Evolutionary conservation across 805 yeast species (phyloP).

Genomic region (Pichia phayaonensis): DNA sequence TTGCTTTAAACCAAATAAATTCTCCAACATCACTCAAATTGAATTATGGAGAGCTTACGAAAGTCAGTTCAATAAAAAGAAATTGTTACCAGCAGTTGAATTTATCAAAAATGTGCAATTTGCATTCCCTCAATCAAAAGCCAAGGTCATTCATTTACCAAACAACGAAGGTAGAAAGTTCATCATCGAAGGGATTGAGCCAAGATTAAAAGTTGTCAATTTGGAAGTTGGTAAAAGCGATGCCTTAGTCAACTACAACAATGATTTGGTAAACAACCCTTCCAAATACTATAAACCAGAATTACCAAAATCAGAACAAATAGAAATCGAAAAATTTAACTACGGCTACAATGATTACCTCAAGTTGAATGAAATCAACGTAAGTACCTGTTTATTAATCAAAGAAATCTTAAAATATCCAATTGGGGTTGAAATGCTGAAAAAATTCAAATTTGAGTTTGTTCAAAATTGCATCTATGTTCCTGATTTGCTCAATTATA

Average conservation of each 20-base stretch:
- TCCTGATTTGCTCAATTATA: constrained; percentile 27
- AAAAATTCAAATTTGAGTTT: constrained; percentile 26
- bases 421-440: constrained; percentile 28
- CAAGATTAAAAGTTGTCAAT: constrained; percentile 55
- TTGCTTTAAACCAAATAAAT: constrained; percentile 69
- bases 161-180: constrained; percentile 62
- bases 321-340: constrained; percentile 25
- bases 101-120: constrained; percentile 89
- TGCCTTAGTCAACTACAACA: constrained; percentile 20
- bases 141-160: constrained; percentile 76
- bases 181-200: constrained; percentile 90
- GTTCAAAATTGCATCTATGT: constrained; percentile 27
- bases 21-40: constrained; percentile 89
- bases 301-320: constrained; percentile 21
- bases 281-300: constrained; percentile 12
- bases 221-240: constrained; percentile 38
- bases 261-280: constrained; percentile 8
- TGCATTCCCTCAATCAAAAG: constrained; percentile 82
- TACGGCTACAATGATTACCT: constrained; percentile 28
- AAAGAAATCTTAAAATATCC: constrained; percentile 28
- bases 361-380: constrained; percentile 33
- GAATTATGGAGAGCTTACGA: constrained; percentile 95
- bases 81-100: constrained; percentile 88
- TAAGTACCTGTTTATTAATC: constrained; percentile 30
- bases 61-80: constrained; percentile 63